Evolutionary conservation across 2,329 filamentous ascomycete species (phyloP), one percentile per base, ranked within the genome.

Genomic region (Chaetomium sp.): DNA sequence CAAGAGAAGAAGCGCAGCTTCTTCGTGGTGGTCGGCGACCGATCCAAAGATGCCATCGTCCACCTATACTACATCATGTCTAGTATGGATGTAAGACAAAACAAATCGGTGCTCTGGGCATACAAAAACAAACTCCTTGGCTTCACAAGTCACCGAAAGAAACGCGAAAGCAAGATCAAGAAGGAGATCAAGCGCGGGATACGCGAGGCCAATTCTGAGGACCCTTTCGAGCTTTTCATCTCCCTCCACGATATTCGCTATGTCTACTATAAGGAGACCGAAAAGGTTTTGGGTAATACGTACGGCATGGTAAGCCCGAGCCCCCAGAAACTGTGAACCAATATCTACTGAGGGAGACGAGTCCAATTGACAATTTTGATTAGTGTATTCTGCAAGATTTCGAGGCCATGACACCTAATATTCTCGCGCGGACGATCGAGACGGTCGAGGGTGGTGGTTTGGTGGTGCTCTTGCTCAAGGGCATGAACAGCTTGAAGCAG

Each of bases 201-300:
- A 63, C 84, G 95, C 68, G 94, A 99, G 72, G 84, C 88, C 60
- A 96, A 99, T 71, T 82, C 85, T 53, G 90, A 95, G 69, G 94
- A 99, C 69, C 88, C 94, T 0, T 99, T 99, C 76, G 94, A 99
- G 74, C 82, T 97, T 53, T 99, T 97, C 74, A 87, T 97, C 65
- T 94, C 91, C 56, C 85, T 96, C 55, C 89, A 97, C 76, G 91
- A 96, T 72, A 96, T 99, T 70, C 88, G 94, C 72, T 99, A 99
- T 81, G 90, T 94, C 56, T 99, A 96, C 79, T 99, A 99, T 79
- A 99, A 99, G 75, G 94, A 99, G 76, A 97, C 94, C 34, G 94
- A 99, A 68, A 97, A 96, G 79, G 96, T 99, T 68, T 74, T 97
- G 55, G 94, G 94, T 70, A 95, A 97, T 71, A 99, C 94, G 44